Base-by-base conservation (phyloP, 805 yeast species). In the Pichia occidentalis region DNA sequence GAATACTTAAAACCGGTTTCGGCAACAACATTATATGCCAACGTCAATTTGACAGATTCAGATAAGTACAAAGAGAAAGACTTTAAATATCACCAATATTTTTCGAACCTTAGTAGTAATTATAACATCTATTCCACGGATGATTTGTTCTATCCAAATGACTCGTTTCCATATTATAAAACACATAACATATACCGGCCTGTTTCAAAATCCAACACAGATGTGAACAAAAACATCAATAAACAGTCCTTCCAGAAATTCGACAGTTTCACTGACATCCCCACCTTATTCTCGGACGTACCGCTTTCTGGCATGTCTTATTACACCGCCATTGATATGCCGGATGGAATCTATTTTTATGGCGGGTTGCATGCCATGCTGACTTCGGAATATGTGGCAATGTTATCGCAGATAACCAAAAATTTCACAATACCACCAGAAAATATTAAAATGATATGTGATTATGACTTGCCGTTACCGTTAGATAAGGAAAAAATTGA, bases 401-500 rank as follows among this genome's bases (percentile, higher is more conserved):
- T 45, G 16, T 24, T 61, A 9, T 35, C 43, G n/a, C 47, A 48
- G 1, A 25, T 62, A 12, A 58, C 67, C 1, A 51, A 59, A 37
- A 39, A 58, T 36, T 61, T 56, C 34, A 36, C 51, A 19, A 56
- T 60, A n/a, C 57, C 62, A 2, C 51, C 61, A 9, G 51, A 51
- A 24, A 59, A 60, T 40, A 49, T 62, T 3, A 43, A 37, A n/a
- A 38, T 61, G 32, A 47, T 43, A 7, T 52, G 61, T 37, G 53
- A 55, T 36, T 56, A 49, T 52, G 65, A 63, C 41, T 60, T 70
- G 40, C 77, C 71, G 2, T 59, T 67, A 5, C 79, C 80, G 1
- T 47, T 74, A 24, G 53, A 65, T 22, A 57, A 59, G 8, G 56
- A 53, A 2, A 58, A 72, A 13, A 48, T 75, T 8, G 61, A 58